Evolutionary conservation across 1,139 yeast genomes (phyloP).

Genomic region (Debaryomyces psychrophilus): DNA sequence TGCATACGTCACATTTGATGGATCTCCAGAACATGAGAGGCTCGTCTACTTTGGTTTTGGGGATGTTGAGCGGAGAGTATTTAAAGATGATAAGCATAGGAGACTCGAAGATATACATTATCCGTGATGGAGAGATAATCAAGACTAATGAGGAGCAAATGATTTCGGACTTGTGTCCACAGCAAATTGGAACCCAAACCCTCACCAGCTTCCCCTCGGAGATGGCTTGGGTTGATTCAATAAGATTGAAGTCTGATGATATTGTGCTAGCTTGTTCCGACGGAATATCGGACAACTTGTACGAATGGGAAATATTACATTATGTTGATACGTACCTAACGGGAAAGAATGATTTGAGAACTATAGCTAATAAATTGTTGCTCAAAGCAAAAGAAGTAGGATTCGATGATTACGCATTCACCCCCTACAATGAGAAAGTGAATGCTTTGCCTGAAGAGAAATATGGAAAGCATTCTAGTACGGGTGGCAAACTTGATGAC

Average conservation of each 20-base stretch:
- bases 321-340: conserved; percentile 37
- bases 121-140: conserved; percentile 51
- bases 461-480: conserved; percentile 37
- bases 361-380: conserved; percentile 44
- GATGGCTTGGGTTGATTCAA: conserved; percentile 51
- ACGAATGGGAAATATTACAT: conserved; percentile 49
- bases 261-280: conserved; percentile 54
- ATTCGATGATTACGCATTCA: conserved; percentile 55
- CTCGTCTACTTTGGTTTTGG: conserved; percentile 55
- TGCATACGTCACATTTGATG: conserved; percentile 58
- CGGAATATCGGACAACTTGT: conserved; percentile 58
- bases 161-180: conserved; percentile 52
- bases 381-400: conserved; percentile 53
- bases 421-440: conserved; percentile 58
- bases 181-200: conserved; percentile 60
- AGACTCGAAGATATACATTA: conserved; percentile 53
- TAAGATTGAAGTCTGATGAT: conserved; percentile 45
- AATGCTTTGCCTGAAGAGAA: conserved; percentile 43
- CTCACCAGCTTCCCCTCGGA: conserved; percentile 48
- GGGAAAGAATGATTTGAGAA: conserved; percentile 34
- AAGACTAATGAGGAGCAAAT: conserved; percentile 53
- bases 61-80: conserved; percentile 54
- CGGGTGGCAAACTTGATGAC: conserved; percentile 61
- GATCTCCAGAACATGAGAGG: conserved; percentile 53
- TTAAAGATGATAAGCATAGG: conserved; percentile 58